Evolutionary conservation across 345 rosid genomes (phyloP).

Genomic region (Hevea brasiliensis): DNA sequence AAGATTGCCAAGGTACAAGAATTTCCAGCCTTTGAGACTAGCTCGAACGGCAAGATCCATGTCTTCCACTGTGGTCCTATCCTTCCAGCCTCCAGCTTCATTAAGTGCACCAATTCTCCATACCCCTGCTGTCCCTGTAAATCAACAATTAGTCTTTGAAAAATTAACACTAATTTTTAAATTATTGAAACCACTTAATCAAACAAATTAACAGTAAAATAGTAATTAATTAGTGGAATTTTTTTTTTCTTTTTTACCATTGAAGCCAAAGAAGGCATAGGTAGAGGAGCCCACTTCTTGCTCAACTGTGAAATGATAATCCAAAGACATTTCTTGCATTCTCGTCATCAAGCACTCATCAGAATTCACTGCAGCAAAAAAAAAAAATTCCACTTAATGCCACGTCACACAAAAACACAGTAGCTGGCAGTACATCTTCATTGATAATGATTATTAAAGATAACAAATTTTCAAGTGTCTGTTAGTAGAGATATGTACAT

Average conservation of each 20-base stretch:
- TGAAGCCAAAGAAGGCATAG: slow-evolving; percentile 92
- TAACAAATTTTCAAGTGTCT: slow-evolving; percentile 23
- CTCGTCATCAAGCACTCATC: slow-evolving; percentile 97
- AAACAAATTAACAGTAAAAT: too few species aligned
- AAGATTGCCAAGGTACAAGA: slow-evolving; percentile 64
- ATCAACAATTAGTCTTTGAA: neutral
- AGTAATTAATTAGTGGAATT: too few species aligned
- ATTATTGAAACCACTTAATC: too few species aligned
- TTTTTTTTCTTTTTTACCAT: slow-evolving; percentile 39
- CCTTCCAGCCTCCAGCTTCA: slow-evolving; percentile 99
- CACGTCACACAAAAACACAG: slow-evolving; percentile 17
- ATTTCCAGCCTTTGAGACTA: slow-evolving; percentile 96
- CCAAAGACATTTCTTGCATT: slow-evolving; percentile 97
- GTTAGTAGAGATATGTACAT: slow-evolving; percentile 17
- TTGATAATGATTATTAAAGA: neutral
- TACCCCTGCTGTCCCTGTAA: slow-evolving; percentile 88
- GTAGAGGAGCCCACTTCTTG: slow-evolving; percentile 98
- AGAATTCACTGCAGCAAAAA: slow-evolving; percentile 64
- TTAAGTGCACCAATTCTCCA: slow-evolving; percentile 88
- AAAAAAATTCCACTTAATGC: neutral
- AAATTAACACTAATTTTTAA: neutral
- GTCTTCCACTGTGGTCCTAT: slow-evolving; percentile 96
- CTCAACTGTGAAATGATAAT: slow-evolving; percentile 91
- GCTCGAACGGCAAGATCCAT: slow-evolving; percentile 99
- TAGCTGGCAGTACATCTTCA: slow-evolving; percentile 29